Evolutionary conservation across 306 rosid genomes (phyloP), one percentile per base, ranked within the genome.

Genomic region (Casuarina equisetifolia): DNA sequence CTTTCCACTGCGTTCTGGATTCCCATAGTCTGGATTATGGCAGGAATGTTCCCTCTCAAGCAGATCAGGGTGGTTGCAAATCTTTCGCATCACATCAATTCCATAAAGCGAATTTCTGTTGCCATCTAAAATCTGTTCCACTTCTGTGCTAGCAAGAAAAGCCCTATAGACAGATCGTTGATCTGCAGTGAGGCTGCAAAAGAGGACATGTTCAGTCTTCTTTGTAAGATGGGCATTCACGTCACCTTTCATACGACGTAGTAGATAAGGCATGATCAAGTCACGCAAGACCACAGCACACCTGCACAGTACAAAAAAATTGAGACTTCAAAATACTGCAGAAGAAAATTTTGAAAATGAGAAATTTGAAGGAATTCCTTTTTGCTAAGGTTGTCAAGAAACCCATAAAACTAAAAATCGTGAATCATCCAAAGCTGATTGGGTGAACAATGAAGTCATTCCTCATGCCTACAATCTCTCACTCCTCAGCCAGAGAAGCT

Each of bases 221-320:
- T 95, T 95, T n/a, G 99, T 82, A 83, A 95, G 95, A 8, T 88
- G 97, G 45, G 92, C 97, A 88, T 91, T 85, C 79, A 92, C 99
- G 85, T 95, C 99, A 58, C 87, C 97, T 88, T 95, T 95, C 99
- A 95, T 91, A 36, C 99, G 90, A 25, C 97, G 90, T 74, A 95
- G 99, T 78, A 95, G 99, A 86, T 95, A 92, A 20, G 97, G 99
- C 97, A 91, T 92, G 80, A 95, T 92, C 78, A 95, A 84, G 86
- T 95, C 99, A 68, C 97, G 97, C 54, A 95, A 88, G 81, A 95
- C 92, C 70, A 95, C 97, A 70, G 99, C 99, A 86, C 99, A 95
- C 87, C 99, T 95, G 88, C 74, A 81, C 64, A 73, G 77, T 46
- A 80, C 32, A 50, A 73, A 85, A 66, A 80, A 69, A 4, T 62